Evolutionary conservation across 306 rosid species (phyloP).

Genomic region (Senna siamea): DNA sequence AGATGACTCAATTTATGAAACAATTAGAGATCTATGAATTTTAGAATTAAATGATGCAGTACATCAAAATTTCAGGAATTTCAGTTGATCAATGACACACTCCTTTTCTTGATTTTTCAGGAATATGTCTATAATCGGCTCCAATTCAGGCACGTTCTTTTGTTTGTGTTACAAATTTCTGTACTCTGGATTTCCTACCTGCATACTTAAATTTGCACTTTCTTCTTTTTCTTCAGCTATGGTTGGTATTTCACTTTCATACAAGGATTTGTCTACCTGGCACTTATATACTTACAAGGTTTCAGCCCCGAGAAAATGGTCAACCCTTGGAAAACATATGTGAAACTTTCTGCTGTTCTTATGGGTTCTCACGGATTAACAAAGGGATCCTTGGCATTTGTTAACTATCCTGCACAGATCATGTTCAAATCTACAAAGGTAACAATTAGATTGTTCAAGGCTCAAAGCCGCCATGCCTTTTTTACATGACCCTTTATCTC

Average conservation of each 20-base stretch:
- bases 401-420: constrained; percentile 72
- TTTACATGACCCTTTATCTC: not conserved
- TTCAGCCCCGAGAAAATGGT: not conserved
- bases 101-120: constrained; percentile 39
- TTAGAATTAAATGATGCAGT: not conserved
- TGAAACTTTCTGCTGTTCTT: constrained; percentile 69
- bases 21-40: not conserved
- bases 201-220: not conserved
- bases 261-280: constrained; percentile 47
- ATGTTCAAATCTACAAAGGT: constrained; percentile 76
- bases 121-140: constrained; percentile 71
- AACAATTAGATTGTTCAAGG: not conserved
- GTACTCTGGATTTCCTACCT: not conserved
- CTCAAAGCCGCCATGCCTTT: not conserved
- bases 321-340: constrained; percentile 65
- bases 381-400: constrained; percentile 67
- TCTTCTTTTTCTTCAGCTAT: constrained; percentile 45
- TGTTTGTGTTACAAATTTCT: not conserved
- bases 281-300: not conserved
- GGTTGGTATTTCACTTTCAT: constrained; percentile 79
- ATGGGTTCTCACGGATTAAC: constrained; percentile 79
- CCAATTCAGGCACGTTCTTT: constrained; percentile 51
- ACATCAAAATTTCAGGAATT: not conserved
- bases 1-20: not conserved
- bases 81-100: not conserved